Conservation (phyloP, 371 early-diverging fungal species). For the Smittium culicis region DNA sequence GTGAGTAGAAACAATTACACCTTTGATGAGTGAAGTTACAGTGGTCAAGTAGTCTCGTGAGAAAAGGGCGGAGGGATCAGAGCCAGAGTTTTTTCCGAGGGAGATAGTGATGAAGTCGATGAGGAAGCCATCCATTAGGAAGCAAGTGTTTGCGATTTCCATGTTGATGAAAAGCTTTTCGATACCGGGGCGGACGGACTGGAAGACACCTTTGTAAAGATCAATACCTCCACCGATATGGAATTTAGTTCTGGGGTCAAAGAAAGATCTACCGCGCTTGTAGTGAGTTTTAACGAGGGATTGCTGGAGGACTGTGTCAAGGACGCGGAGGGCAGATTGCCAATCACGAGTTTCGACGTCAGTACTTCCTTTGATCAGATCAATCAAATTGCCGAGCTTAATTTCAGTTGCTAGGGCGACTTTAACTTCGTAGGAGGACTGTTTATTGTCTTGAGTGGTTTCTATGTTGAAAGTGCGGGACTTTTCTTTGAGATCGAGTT, state of each 20-base stretch:
- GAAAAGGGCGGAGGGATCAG: not conserved
- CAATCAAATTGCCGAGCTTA: constrained; percentile 38
- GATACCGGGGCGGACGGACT: constrained; percentile 56
- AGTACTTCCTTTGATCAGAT: constrained; percentile 32
- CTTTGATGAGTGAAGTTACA: not conserved
- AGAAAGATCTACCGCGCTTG: constrained; percentile 72
- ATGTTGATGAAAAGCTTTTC: constrained; percentile 63
- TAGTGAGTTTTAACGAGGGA: not conserved
- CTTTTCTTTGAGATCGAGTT: constrained; percentile 14
- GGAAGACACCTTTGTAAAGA: constrained; percentile 82
- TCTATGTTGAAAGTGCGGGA: constrained; percentile 13
- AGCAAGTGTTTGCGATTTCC: constrained; percentile 73
- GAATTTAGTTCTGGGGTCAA: constrained; percentile 43
- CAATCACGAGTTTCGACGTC: constrained; percentile 23
- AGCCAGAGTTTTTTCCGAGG: not conserved
- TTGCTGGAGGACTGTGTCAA: constrained; percentile 40
- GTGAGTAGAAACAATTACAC: not conserved
- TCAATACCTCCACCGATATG: constrained; percentile 56
- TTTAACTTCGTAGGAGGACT: constrained; percentile 23
- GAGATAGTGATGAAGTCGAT: not conserved
- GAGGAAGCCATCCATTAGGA: constrained; percentile 40
- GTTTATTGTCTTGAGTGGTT: constrained; percentile 13
- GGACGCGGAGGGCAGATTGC: constrained; percentile 52
- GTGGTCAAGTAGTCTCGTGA: no score
- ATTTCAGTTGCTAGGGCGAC: constrained; percentile 43